Percentiles rank a stretch among this genome's conserved stretches.
Evolutionary conservation across 768 basidiomycete genomes (phyloP).

Genomic region (Panus rudis): DNA sequence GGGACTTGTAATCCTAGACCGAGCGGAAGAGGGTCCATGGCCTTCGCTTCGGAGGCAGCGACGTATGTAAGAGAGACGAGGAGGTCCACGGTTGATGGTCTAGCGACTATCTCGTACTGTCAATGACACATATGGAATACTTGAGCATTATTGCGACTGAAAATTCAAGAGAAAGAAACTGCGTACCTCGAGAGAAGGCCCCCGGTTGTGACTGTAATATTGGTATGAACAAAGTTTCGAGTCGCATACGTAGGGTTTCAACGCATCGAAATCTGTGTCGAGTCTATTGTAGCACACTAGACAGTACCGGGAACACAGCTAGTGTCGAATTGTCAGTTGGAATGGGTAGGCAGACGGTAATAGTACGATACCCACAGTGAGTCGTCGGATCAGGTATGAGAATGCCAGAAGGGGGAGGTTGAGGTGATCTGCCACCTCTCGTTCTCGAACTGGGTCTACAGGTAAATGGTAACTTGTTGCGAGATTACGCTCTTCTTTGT

Average conservation of each 20-base stretch:
- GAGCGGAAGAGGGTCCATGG: conserved; percentile 34
- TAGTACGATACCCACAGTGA: conserved; percentile 36
- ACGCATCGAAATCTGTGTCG: conserved; percentile 42
- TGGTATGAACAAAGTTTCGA: conserved; percentile 62
- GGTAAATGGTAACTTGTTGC: conserved; percentile 40
- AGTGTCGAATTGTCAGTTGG: not conserved
- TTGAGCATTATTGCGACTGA: not conserved
- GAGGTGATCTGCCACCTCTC: conserved; percentile 29
- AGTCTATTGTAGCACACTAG: conserved; percentile 67
- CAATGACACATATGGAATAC: no score
- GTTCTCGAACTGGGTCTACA: conserved; percentile 41
- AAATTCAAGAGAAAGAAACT: not conserved
- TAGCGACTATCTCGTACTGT: conserved; percentile 65
- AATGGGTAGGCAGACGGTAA: not conserved
- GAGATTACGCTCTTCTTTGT: conserved; percentile 36
- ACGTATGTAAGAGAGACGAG: conserved; percentile 57
- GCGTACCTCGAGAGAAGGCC: conserved; percentile 59
- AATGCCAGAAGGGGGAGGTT: conserved; percentile 62
- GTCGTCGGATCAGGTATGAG: conserved; percentile 55
- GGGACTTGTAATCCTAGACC: conserved; percentile 57
- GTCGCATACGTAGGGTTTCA: conserved; percentile 71
- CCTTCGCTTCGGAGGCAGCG: conserved; percentile 39
- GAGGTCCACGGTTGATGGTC: conserved; percentile 58
- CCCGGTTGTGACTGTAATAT: conserved; percentile 58
- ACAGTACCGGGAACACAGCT: conserved; percentile 66